Percentiles rank a stretch among this genome's conserved stretches.
Evolutionary conservation across 148 eudicot species (phyloP).

Genomic region (Rhododendron ferrugineum): DNA sequence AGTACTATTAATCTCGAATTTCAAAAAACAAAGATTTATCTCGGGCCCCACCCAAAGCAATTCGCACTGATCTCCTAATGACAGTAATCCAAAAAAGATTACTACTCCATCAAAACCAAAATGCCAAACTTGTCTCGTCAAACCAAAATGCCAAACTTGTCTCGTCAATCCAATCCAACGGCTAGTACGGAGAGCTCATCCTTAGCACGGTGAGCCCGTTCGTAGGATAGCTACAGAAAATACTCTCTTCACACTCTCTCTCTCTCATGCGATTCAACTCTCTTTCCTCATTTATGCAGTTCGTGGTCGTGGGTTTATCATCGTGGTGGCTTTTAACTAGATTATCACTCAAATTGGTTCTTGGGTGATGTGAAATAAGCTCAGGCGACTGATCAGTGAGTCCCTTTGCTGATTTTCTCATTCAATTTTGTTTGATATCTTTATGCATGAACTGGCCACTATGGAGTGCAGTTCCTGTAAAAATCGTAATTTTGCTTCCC

Average conservation of each 20-base stretch:
- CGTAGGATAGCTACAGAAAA: background rate
- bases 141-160: background rate
- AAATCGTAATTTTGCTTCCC: background rate
- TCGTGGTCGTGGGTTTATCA: background rate
- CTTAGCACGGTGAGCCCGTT: background rate
- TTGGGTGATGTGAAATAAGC: background rate
- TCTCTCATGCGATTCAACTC: background rate
- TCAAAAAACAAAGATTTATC: background rate
- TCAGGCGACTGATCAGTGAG: constrained; percentile 5
- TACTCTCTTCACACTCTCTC: background rate
- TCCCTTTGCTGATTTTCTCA: background rate
- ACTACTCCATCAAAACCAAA: background rate
- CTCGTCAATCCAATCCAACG: background rate
- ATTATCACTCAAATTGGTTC: background rate
- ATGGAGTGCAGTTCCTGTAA: too few species aligned
- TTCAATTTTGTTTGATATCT: background rate
- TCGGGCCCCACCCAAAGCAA: background rate
- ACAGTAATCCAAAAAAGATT: background rate
- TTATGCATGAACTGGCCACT: background rate
- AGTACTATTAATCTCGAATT: too few species aligned
- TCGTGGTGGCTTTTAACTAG: background rate
- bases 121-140: background rate
- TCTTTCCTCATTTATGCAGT: background rate
- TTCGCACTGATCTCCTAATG: background rate
- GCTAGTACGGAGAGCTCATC: background rate